Percentiles rank a stretch among this genome's conserved stretches.
Evolutionary conservation across 441 rosid genomes (phyloP).

Genomic region (Codiaeum variegatum): DNA sequence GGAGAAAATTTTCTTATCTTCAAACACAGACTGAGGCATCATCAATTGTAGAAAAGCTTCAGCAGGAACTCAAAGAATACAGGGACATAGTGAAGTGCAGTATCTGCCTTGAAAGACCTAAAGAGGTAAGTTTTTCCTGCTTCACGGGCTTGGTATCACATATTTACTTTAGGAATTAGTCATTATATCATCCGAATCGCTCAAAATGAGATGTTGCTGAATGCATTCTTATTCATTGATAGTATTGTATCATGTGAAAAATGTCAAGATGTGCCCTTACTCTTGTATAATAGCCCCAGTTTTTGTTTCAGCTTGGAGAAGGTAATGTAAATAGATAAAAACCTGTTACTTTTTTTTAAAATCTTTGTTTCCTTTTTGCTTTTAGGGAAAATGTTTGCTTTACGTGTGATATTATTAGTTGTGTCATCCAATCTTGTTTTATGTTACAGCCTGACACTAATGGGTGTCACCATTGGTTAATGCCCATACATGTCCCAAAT

Average conservation of each 20-base stretch:
- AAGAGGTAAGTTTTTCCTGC: slow-evolving; percentile 55
- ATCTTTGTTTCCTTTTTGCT: too few relatives aligned
- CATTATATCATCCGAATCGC: not conserved
- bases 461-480: not conserved
- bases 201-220: not conserved
- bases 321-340: not conserved
- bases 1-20: slow-evolving; percentile 55
- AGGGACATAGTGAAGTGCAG: slow-evolving; percentile 87
- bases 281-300: not conserved
- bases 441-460: too few relatives aligned
- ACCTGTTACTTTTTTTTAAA: not conserved
- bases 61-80: slow-evolving; percentile 77
- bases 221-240: not conserved
- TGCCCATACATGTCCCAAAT: not conserved
- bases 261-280: not conserved
- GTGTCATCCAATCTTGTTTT: not conserved
- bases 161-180: not conserved
- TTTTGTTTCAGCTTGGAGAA: not conserved
- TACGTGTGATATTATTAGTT: not conserved
- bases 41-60: slow-evolving; percentile 65
- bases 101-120: slow-evolving; percentile 78
- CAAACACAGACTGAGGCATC: slow-evolving; percentile 64
- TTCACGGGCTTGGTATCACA: not conserved
- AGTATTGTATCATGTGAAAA: not conserved
- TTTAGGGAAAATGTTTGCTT: not conserved